Evolutionary conservation across 768 basidiomycete species (phyloP), one percentile per base, ranked within the genome.

Genomic region (Mycena rosella): DNA sequence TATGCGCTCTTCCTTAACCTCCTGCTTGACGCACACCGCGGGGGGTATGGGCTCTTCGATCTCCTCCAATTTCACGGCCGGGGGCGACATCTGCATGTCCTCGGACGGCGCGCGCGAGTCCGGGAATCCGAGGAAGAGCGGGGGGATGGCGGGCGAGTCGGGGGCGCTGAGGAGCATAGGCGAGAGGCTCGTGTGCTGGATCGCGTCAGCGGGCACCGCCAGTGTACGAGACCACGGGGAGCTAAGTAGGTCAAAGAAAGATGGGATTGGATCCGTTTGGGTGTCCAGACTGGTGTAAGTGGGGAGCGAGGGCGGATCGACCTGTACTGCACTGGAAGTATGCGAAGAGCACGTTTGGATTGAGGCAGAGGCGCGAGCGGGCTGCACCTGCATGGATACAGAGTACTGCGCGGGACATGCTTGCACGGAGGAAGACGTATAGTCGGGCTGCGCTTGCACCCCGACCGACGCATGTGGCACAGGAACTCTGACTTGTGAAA

Each of bases 401-500:
- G 73, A 69, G 53, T 38, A 32, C 24, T 62, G 26, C 26, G 30
- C 18, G 51, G 48, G 34, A 27, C 61, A 58, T 15, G 80, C 78
- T 70, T 87, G 85, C 10, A 81, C 75, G 63, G 83, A 78, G 65
- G 76, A 77, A 47, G 82, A 78, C 64, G 73, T 74, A 72, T 78
- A 78, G 22, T 71, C 29, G 60, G 76, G 71, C 36, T 80, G 80
- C 62, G 53, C 62, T 55, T 88, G 87, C 3, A 87, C 74, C 65
- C 84, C 87, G 61, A 85, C 74, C 18, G 85, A 85, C 48, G 79
- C 75, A 68, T 79, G 75, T 26, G 72, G 65, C 59, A 68, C 56
- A 38, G 74, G 58, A 58, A 65, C 42, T 54, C 70, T 70, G 38
- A 69, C 59, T 66, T 67, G 42, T 63, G 63, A 42, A 38, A 20